Base-by-base conservation (phyloP, 2,329 filamentous ascomycete genomes). In the Alternaria burnsii region DNA sequence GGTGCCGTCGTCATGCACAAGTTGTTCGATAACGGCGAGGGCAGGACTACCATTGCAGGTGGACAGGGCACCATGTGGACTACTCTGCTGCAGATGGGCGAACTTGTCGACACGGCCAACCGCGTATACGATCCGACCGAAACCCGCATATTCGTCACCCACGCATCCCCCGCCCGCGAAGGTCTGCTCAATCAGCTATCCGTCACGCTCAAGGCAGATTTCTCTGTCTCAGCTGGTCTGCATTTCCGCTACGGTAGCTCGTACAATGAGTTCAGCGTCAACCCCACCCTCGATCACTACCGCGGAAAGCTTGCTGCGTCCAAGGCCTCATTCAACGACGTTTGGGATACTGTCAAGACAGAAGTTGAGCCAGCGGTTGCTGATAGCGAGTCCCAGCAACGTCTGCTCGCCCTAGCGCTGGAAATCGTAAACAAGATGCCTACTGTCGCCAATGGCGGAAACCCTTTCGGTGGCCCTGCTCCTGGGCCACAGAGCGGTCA, bases 11-110 rank as follows among this genome's bases (percentile, higher is more conserved):
- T 99, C 61, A 99, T 99, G 93, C 95, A 99, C 86, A 99, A 99
- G 85, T 88, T 99, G 18, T 99, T 99, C 75, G 95, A 99, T 80
- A 99, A 99, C 70, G 95, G 95, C 55, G 95, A 99, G 77, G 95
- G 95, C 62, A 90, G 94, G 80, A 99, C 95, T 52, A 99, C 96
- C 2, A 99, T 99, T 80, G 95, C 95, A 22, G 95, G 95, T 77
- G 95, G 95, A 20, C 95, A 99, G 80, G 95, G 95, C 63, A 99
- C 95, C 46, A 99, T 99, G 95, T 99, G 95, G 95, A 99, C 95
- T 8, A 99, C 95, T 7, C 84, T 99, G 30, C 82, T 99, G 67
- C 95, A 99, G 81, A 99, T 99, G 91, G 95, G 95, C 54, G 95
- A 99, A 82, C 85, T 99, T 51, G 93, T 99, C 55, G 95, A 99